Percentiles rank a stretch among this genome's conserved stretches.
Conservation (phyloP, 2,329 filamentous ascomycete genomes). For the Diaporthe citri region DNA sequence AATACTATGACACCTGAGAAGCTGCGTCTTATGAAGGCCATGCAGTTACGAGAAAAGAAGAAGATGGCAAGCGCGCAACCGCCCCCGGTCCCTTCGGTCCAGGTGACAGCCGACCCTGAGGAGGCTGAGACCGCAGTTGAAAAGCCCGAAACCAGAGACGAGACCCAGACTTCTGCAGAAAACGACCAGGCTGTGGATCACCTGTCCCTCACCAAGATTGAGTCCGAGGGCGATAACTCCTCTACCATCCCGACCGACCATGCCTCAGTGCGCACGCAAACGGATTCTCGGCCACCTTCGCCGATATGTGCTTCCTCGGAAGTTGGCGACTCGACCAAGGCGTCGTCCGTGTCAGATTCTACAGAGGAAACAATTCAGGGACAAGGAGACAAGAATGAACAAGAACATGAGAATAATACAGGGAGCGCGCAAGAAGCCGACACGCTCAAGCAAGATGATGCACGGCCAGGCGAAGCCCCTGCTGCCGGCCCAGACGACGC, state of each 20-base stretch:
- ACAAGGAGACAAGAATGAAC: constrained; percentile 49
- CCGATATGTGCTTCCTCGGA: constrained; percentile 67
- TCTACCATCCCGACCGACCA: constrained; percentile 59
- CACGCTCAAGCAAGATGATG: constrained; percentile 34
- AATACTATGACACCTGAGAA: constrained; percentile 85
- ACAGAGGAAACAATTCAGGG: constrained; percentile 70
- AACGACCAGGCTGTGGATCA: constrained; percentile 47
- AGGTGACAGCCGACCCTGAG: constrained; percentile 41
- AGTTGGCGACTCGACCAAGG: constrained; percentile 70
- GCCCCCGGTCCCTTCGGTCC: constrained; percentile 45
- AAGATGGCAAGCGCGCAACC: constrained; percentile 58
- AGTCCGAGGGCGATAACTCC: constrained; percentile 69
- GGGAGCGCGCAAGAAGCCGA: constrained; percentile 34
- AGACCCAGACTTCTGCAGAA: constrained; percentile 38
- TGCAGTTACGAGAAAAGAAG: constrained; percentile 90
- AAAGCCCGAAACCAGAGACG: constrained; percentile 35
- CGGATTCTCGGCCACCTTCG: constrained; percentile 70
- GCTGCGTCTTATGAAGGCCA: constrained; percentile 90
- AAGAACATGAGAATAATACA: constrained; percentile 23
- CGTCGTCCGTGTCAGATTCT: constrained; percentile 73
- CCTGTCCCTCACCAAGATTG: constrained; percentile 60
- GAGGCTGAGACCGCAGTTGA: constrained; percentile 54
- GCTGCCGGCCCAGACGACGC: constrained; percentile 16
- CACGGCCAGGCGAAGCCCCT: constrained; percentile 18
- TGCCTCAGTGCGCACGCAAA: constrained; percentile 60